Conservation (phyloP, 768 basidiomycete genomes). For the Mycena polygramma region DNA sequence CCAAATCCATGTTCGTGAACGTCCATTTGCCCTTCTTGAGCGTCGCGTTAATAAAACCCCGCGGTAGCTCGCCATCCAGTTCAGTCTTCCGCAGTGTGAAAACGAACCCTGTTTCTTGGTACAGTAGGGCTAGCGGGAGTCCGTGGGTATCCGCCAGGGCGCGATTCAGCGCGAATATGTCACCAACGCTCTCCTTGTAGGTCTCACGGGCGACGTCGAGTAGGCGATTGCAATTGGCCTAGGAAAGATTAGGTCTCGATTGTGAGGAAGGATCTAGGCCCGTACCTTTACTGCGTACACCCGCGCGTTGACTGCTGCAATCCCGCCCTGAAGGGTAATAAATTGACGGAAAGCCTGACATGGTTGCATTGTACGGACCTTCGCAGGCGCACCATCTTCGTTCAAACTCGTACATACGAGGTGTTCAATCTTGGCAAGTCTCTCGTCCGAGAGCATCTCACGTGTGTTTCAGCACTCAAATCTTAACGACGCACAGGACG, state of each 20-base stretch:
- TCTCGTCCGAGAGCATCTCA: constrained; percentile 82
- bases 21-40: constrained; percentile 78
- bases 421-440: constrained; percentile 72
- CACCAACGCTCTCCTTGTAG: constrained; percentile 92
- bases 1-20: constrained; percentile 88
- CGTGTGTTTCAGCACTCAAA: background rate
- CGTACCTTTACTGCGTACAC: constrained; percentile 89
- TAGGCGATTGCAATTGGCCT: constrained; percentile 85
- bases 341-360: background rate
- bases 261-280: background rate
- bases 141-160: constrained; percentile 71
- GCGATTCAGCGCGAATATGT: constrained; percentile 80
- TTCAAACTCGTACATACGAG: constrained; percentile 77
- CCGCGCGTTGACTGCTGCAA: constrained; percentile 80
- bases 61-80: constrained; percentile 75
- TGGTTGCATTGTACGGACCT: constrained; percentile 54
- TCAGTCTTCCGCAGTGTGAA: constrained; percentile 78
- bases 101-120: constrained; percentile 81
- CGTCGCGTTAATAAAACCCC: constrained; percentile 76
- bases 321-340: constrained; percentile 65
- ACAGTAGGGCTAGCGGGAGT: constrained; percentile 74
- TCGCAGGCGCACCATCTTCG: constrained; percentile 72
- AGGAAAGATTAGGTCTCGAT: constrained; percentile 1
- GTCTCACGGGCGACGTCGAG: constrained; percentile 97
- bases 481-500: constrained; percentile 17